These are phyloP conservation scores for Amaranthus hypochondriacus DNA, from an alignment of 148 eudicot species.

Conservation along the genomic window DNA sequence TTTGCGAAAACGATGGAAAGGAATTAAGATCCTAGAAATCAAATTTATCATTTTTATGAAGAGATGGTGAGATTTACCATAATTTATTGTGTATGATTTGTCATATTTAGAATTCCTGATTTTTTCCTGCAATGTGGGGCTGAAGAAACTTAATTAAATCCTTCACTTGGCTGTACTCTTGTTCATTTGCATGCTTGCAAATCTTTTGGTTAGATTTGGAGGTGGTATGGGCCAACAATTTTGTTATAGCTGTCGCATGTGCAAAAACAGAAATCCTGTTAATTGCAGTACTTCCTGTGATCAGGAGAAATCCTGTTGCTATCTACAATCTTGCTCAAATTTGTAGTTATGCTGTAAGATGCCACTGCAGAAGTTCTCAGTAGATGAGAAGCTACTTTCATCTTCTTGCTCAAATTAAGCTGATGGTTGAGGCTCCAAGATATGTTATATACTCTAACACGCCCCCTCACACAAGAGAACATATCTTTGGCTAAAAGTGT, in stretches of 20 bases:
- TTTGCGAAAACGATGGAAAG: not conserved
- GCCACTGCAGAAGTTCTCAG: not conserved
- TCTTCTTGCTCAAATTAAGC: not conserved
- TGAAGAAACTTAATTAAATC: conserved; percentile 2
- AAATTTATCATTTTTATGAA: conserved; percentile 12
- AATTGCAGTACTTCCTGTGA: conserved; percentile 7
- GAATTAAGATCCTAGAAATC: conserved; percentile 13
- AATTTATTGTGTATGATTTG: conserved; percentile 21
- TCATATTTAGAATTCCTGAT: conserved; percentile 22
- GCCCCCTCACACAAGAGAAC: no score
- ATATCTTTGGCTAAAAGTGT: no score
- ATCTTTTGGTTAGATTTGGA: conserved; percentile 24
- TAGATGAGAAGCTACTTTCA: not conserved
- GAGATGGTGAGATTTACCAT: conserved; percentile 17
- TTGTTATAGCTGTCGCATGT: conserved; percentile 16
- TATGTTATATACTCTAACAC: no score
- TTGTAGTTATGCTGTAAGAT: conserved; percentile 2
- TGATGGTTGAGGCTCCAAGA: not conserved
- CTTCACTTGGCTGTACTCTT: conserved; percentile 21
- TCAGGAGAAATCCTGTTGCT: conserved; percentile 5
- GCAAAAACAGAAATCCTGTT: conserved; percentile 17
- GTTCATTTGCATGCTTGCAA: conserved; percentile 27
- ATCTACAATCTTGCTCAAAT: conserved; percentile 12
- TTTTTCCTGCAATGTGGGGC: conserved; percentile 28
- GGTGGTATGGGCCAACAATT: conserved; percentile 14